A percentile compares a stretch with the other conserved stretches of the same genome.
These are phyloP conservation scores for Hortiboletus campestris DNA, from an alignment of 768 basidiomycete genomes.

Conservation along the genomic window DNA sequence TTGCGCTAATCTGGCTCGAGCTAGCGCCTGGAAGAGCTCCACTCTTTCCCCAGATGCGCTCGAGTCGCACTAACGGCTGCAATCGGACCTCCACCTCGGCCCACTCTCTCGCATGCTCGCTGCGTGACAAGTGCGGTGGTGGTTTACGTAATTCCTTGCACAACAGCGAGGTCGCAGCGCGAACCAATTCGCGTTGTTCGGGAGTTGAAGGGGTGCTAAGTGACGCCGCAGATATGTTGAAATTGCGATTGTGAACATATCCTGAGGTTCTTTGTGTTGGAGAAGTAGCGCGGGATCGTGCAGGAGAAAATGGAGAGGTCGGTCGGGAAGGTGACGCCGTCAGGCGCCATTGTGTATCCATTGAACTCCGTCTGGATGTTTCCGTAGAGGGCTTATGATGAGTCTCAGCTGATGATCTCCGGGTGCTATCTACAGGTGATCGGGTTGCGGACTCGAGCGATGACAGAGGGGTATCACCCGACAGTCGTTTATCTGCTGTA, in stretches of 20 bases:
- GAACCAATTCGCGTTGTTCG: constrained; percentile 66
- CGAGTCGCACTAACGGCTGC: constrained; percentile 59
- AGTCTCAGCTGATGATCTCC: constrained; percentile 40
- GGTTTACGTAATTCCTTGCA: constrained; percentile 66
- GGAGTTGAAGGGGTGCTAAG: constrained; percentile 48
- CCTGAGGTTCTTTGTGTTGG: constrained; percentile 42
- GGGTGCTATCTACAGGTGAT: constrained; percentile 31
- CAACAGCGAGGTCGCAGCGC: constrained; percentile 59
- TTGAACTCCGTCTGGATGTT: constrained; percentile 13
- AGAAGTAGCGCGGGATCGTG: constrained; percentile 44
- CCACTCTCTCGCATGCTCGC: constrained; percentile 57
- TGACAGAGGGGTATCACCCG: constrained; percentile 21
- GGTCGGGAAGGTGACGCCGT: constrained; percentile 33
- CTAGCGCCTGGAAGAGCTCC: constrained; percentile 42
- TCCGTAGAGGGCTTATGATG: constrained; percentile 33
- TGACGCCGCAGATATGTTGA: constrained; percentile 60
- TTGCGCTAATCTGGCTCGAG: constrained; percentile 38
- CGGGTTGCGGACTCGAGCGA: constrained; percentile 10
- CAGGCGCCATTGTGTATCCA: constrained; percentile 28
- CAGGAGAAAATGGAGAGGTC: constrained; percentile 43
- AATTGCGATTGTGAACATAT: constrained; percentile 53
- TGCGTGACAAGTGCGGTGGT: constrained; percentile 52
- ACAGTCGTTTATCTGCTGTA: constrained; percentile 28
- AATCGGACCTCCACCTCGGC: constrained; percentile 73
- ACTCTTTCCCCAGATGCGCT: constrained; percentile 75